These are phyloP conservation scores for Penstemon eatonii DNA, from an alignment of 257 asterid genomes.

Conservation along the genomic window DNA sequence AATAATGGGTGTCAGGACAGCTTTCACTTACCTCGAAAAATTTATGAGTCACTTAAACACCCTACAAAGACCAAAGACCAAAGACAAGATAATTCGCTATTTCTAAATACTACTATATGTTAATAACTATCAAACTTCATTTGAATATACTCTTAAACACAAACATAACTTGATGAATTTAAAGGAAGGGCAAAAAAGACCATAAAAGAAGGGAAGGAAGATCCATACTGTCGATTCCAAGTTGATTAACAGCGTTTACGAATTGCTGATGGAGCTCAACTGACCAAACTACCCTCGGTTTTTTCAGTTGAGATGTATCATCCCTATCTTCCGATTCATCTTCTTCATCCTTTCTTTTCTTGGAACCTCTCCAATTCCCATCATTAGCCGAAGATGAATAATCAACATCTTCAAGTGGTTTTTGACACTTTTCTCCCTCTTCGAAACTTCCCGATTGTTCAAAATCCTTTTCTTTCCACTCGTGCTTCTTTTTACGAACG, in stretches of 20 bases:
- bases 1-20: too few relatives aligned
- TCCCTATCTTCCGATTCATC: constrained; percentile 84
- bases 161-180: too few relatives aligned
- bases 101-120: background rate
- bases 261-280: constrained; percentile 97
- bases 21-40: too few relatives aligned
- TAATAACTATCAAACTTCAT: background rate
- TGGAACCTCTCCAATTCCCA: constrained; percentile 65
- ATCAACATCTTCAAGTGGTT: constrained; percentile 63
- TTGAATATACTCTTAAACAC: background rate
- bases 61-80: too few relatives aligned
- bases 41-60: too few relatives aligned
- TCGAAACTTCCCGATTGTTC: constrained; percentile 72
- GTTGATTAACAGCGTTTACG: constrained; percentile 89
- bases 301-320: constrained; percentile 68
- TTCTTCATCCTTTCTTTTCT: constrained; percentile 84
- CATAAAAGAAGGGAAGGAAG: constrained; percentile 1
- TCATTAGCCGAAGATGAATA: constrained; percentile 76
- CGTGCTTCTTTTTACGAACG: constrained; percentile 78
- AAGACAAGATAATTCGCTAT: background rate
- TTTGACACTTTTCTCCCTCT: constrained; percentile 63
- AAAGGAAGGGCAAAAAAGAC: background rate
- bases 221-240: constrained; percentile 87
- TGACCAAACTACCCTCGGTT: constrained; percentile 97
- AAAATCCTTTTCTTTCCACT: constrained; percentile 63